Conservation (phyloP, 2,329 filamentous ascomycete genomes). For the Paracamarosporium sp. region DNA sequence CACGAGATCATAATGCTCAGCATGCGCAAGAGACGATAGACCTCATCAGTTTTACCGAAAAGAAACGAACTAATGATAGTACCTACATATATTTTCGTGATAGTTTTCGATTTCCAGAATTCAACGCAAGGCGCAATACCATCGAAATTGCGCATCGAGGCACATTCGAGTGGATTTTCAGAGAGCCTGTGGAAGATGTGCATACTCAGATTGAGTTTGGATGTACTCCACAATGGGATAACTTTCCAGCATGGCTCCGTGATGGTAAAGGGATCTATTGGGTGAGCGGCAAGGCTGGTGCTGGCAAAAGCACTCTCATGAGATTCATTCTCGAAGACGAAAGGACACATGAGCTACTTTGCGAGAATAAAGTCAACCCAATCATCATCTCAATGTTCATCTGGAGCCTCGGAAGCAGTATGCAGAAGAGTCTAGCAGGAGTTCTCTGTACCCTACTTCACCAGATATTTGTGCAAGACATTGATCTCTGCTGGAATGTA, state of each 20-base stretch:
- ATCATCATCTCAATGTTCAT: background rate
- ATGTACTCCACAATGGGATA: background rate
- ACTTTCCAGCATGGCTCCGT: background rate
- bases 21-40: background rate
- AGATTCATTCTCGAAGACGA: slow-evolving; percentile 24
- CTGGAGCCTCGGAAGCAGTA: background rate
- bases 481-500: background rate
- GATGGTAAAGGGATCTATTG: slow-evolving; percentile 29
- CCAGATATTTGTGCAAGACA: background rate
- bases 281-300: slow-evolving; percentile 46
- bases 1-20: background rate
- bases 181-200: background rate
- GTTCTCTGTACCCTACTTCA: background rate
- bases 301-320: slow-evolving; percentile 49
- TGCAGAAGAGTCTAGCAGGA: background rate
- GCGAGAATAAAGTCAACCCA: background rate
- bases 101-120: background rate
- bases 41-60: background rate
- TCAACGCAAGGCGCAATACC: background rate
- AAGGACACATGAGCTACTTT: background rate
- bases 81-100: background rate
- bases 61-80: background rate
- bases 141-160: background rate
- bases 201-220: background rate
- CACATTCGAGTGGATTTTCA: slow-evolving; percentile 1